Evolutionary conservation across 2,329 filamentous ascomycete genomes (phyloP), one percentile per base, ranked within the genome.

Genomic region (Penicillium concentricum): DNA sequence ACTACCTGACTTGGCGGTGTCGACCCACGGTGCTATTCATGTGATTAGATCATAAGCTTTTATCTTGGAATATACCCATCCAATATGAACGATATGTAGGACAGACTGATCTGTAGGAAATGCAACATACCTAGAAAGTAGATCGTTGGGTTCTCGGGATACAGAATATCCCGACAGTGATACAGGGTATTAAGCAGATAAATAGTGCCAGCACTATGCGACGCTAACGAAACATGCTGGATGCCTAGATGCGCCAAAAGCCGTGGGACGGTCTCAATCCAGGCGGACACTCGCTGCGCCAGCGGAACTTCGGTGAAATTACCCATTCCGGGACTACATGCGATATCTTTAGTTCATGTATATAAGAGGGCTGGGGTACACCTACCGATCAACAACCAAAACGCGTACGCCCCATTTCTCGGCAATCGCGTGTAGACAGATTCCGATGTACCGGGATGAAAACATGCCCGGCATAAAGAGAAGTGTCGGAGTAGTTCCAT

Each of bases 21-120:
- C 72, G 3, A 81, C 76, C 72, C 74, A 81, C 0, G 77, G 76
- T 3, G 74, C 76, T 73, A 69, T 62, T 61, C 38, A 75, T 58
- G 7, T 61, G 67, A 54, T 63, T 66, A 24, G 51, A 28, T 39
- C 22, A 8, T 16, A 13, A 10, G 2, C 10, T 24, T 7, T 15
- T 3, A 6, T 16, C 12, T 45, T 32, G 13, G 2, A 20, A 22
- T 16, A 20, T 10, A 5, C 7, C 12, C n/a, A 15, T 45, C 26
- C 18, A 46, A 16, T 10, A 15, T 28, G 10, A 18, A 18, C 15
- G 18, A 18, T 30, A 3, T 30, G 4, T 13, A 7, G 5, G 24
- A 8, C 22, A n/a, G 2, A 26, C 4, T 16, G 24, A 4, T 20
- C 3, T 18, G 20, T n/a, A 30, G n/a, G 2, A 24, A 37, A 15